Evolutionary conservation across 345 rosid species (phyloP).

Genomic region (Syzygium oleosum): DNA sequence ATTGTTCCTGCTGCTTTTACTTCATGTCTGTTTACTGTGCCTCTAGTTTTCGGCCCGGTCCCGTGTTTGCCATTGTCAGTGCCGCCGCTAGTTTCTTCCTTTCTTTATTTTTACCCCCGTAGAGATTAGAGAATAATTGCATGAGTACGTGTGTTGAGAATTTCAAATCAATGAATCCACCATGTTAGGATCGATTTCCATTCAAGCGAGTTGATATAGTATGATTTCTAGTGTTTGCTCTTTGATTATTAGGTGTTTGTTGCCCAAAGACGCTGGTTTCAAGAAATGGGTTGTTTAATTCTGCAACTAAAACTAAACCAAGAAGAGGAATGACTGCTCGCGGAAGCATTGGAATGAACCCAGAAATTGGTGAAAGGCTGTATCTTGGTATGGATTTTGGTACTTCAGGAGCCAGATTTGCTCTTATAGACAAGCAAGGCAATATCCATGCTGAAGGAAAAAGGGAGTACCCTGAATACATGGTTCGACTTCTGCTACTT

Average conservation of each 20-base stretch:
- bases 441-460: constrained; percentile 51
- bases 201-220: neutral
- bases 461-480: constrained; percentile 47
- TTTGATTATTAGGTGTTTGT: constrained; percentile 18
- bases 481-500: constrained; percentile 21
- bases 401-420: constrained; percentile 84
- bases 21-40: neutral
- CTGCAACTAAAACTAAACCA: constrained; percentile 1
- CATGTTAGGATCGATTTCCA: neutral
- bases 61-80: neutral
- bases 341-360: constrained; percentile 8
- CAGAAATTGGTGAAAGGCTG: constrained; percentile 26
- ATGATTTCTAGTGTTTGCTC: neutral
- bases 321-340: constrained; percentile 19
- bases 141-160: neutral
- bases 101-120: neutral
- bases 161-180: neutral
- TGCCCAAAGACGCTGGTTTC: constrained; percentile 7
- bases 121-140: neutral
- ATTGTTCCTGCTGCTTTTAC: neutral
- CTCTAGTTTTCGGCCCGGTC: neutral
- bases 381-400: constrained; percentile 95
- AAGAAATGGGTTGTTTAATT: neutral
- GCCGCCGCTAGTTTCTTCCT: neutral
- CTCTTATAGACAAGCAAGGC: constrained; percentile 64